Evolutionary conservation across 805 yeast genomes (phyloP).

Genomic region (Teunomyces gatunensis): DNA sequence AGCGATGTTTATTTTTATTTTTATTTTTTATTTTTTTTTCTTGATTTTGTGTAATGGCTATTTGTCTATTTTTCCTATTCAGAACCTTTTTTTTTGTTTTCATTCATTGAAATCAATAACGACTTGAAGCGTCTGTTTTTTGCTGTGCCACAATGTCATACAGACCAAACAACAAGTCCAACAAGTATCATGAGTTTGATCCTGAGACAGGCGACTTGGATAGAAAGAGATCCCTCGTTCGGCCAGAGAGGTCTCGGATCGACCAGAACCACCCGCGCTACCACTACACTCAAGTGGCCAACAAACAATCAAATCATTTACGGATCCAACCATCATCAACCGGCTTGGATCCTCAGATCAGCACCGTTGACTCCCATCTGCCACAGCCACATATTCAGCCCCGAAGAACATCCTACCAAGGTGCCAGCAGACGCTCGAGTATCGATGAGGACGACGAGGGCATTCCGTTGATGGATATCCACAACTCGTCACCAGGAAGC

Average conservation of each 20-base stretch:
- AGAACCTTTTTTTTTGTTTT: neutral
- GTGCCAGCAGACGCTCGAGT: conserved; percentile 4
- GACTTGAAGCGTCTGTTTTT: neutral
- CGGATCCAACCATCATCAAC: conserved; percentile 67
- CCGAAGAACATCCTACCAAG: neutral
- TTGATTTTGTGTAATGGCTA: neutral
- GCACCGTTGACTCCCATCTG: conserved; percentile 25
- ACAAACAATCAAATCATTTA: conserved; percentile 60
- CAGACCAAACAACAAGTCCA: conserved; percentile 23
- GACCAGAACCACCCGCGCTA: conserved; percentile 70
- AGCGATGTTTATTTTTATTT: neutral
- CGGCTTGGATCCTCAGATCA: conserved; percentile 57
- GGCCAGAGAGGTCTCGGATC: conserved; percentile 76
- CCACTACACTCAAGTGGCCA: conserved; percentile 73
- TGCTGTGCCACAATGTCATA: conserved; percentile 22
- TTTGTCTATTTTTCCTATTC: neutral
- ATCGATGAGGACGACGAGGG: conserved; percentile 31
- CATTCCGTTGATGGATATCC: conserved; percentile 43
- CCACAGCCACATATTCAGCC: conserved; percentile 2
- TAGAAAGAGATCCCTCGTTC: conserved; percentile 69
- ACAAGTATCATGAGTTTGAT: conserved; percentile 39
- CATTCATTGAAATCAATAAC: neutral
- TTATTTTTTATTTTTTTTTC: no score
- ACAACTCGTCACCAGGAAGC: conserved; percentile 13
- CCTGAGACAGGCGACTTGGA: conserved; percentile 38